Percentiles rank a stretch among this genome's conserved stretches.
phyloP scores from a whole-genome alignment of 164 flowering plant species.

The Kingdonia uniflora region DNA sequence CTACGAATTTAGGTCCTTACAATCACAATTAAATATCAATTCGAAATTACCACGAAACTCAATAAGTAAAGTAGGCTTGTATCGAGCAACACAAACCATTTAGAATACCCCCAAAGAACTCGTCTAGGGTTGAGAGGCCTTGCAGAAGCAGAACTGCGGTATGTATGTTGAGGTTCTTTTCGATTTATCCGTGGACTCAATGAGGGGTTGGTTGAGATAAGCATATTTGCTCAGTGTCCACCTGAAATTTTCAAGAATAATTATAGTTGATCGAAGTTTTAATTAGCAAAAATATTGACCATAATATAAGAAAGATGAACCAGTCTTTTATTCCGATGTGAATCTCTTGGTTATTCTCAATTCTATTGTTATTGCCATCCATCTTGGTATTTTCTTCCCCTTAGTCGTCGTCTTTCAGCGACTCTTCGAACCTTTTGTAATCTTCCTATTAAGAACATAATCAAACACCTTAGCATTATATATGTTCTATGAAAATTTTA shows the following conservation, averaged over 20 bases:
- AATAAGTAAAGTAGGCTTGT: background rate
- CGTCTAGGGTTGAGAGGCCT: constrained; percentile 18
- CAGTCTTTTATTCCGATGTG: constrained; percentile 74
- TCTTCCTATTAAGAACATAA: constrained; percentile 40
- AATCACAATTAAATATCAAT: too few relatives aligned
- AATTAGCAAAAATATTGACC: too few relatives aligned
- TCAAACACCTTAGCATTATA: background rate
- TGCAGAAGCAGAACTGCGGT: constrained; percentile 31
- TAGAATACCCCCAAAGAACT: constrained; percentile 30
- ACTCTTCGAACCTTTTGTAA: constrained; percentile 43
- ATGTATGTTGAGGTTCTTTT: constrained; percentile 25
- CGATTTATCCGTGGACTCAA: constrained; percentile 27
- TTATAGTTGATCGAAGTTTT: background rate
- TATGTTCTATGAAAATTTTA: too few relatives aligned
- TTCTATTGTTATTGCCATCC: background rate
- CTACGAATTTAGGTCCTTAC: too few relatives aligned
- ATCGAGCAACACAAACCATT: constrained; percentile 1
- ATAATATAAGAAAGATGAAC: constrained; percentile 13
- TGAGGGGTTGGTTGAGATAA: constrained; percentile 45
- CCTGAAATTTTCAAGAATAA: constrained; percentile 28
- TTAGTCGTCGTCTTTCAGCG: constrained; percentile 15
- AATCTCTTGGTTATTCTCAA: constrained; percentile 23
- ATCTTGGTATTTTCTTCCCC: constrained; percentile 6
- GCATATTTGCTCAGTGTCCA: constrained; percentile 91
- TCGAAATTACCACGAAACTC: too few relatives aligned